Base-by-base conservation (phyloP, 83 land plant genomes). In the Picea mariana region DNA sequence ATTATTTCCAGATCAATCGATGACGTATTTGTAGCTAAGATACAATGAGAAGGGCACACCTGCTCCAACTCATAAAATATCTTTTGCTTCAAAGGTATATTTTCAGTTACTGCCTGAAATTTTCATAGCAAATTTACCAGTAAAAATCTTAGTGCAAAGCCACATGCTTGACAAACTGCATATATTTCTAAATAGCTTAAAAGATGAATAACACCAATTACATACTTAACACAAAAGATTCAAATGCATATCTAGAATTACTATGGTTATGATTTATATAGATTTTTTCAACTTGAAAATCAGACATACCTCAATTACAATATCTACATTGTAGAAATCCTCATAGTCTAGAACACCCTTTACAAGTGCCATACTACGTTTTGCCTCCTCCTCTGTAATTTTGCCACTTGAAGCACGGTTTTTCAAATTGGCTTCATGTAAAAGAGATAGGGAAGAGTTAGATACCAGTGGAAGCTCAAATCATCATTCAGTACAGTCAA, bases 1-100 rank as follows among this genome's bases (percentile, higher is more conserved):
- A 86, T 66, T 13, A 86, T 17, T 24, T 86, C 80, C 15, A 86
- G 67, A 67, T 83, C 87, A 68, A 86, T 86, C 17, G 86, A 67
- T n/a, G 87, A 86, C 9, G 87, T 86, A 78, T 86, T 86, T 18
- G 82, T 78, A 3, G 87, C 87, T 18, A 86, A 73, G 59, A 86
- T 73, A 69, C 86, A 82, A 59, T 60, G 71, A 42, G 86, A 49
- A 5, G 85, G 67, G 42, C 87, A 86, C 13, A 61, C 42, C 9
- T 79, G 84, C 47, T 86, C 87, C 61, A 86, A 86, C 61, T 86
- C 87, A 77, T 26, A 16, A 47, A 86, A 83, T 21, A 86, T 86
- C 67, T 86, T 81, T 69, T 86, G 87, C 67, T 86, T 86, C 55
- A 86, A 49, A 24, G 85, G 63, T 15, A 83, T 26, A 40, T 86